A percentile compares a stretch with the other conserved stretches of the same genome.
Conservation (phyloP, 208 protist species). For the Angomonas deanei region DNA sequence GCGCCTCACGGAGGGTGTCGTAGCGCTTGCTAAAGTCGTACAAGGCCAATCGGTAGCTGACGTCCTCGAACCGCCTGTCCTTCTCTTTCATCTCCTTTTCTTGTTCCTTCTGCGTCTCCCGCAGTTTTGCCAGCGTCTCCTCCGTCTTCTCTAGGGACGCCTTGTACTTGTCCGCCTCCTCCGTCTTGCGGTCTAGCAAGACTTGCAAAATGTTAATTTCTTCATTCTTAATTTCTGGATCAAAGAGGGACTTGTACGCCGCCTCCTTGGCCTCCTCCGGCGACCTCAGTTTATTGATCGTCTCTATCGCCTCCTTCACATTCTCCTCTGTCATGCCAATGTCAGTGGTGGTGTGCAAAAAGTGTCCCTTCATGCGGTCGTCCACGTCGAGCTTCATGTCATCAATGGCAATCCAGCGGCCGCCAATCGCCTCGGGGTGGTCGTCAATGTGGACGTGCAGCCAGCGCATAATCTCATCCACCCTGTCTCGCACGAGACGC, state of each 20-base stretch:
- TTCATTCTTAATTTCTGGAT: conserved; percentile 63
- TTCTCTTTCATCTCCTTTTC: conserved; percentile 32
- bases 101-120: conserved; percentile 11
- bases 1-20: conserved; percentile 29
- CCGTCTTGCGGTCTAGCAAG: conserved; percentile 14
- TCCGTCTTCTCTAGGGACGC: conserved; percentile 15
- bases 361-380: conserved; percentile 64
- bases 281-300: conserved; percentile 25
- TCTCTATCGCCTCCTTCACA: conserved; percentile 30
- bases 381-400: conserved; percentile 88
- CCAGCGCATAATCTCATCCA: conserved; percentile 77
- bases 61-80: conserved; percentile 46
- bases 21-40: conserved; percentile 61
- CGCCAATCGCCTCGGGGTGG: conserved; percentile 67
- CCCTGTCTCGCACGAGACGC: conserved; percentile 76
- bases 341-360: conserved; percentile 73
- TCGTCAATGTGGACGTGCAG: conserved; percentile 61
- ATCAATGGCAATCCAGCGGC: conserved; percentile 83
- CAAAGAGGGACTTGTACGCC: conserved; percentile 32
- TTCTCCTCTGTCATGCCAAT: conserved; percentile 54
- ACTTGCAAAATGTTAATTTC: conserved; percentile 60
- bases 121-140: conserved; percentile 15
- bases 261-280: conserved; percentile 21
- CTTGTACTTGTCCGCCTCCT: conserved; percentile 7
- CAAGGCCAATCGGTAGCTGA: conserved; percentile 60